These are phyloP conservation scores for Zanthoxylum bungeanum DNA, from an alignment of 345 rosid species.

Conservation along the genomic window DNA sequence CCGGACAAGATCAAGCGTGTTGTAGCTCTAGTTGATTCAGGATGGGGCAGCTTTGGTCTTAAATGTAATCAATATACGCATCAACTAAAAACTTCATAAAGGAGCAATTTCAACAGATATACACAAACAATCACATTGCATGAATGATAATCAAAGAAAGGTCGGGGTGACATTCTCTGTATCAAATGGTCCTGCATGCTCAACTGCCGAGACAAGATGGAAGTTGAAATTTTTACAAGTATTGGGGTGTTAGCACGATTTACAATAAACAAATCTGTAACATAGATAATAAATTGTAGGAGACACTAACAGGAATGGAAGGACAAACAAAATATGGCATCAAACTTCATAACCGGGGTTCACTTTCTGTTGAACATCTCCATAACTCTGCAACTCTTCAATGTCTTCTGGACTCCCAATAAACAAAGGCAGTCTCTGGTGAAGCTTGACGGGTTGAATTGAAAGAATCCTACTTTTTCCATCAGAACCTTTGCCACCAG, in stretches of 20 bases:
- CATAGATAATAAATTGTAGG: not conserved
- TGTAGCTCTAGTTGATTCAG: too few species aligned
- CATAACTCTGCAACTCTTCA: conserved; percentile 75
- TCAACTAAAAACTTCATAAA: too few species aligned
- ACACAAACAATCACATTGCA: too few species aligned
- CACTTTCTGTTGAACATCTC: conserved; percentile 82
- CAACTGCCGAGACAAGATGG: not conserved
- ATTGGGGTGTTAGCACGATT: not conserved
- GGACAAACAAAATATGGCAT: conserved; percentile 6
- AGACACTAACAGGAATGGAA: not conserved
- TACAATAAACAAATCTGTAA: not conserved
- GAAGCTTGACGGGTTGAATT: conserved; percentile 78
- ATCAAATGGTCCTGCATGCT: not conserved
- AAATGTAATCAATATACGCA: too few species aligned
- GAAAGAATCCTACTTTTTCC: conserved; percentile 75
- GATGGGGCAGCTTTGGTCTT: too few species aligned
- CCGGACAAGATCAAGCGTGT: too few species aligned
- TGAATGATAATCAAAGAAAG: too few species aligned
- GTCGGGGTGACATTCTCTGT: not conserved
- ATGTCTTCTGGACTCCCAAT: conserved; percentile 81
- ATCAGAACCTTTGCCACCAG: conserved; percentile 87
- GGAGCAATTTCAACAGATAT: too few species aligned
- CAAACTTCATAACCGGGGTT: conserved; percentile 97
- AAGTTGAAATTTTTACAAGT: not conserved
- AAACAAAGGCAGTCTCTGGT: conserved; percentile 87